Base-by-base conservation (phyloP, 352 stramenopile species). In the Pythium rhizo-oryzae region DNA sequence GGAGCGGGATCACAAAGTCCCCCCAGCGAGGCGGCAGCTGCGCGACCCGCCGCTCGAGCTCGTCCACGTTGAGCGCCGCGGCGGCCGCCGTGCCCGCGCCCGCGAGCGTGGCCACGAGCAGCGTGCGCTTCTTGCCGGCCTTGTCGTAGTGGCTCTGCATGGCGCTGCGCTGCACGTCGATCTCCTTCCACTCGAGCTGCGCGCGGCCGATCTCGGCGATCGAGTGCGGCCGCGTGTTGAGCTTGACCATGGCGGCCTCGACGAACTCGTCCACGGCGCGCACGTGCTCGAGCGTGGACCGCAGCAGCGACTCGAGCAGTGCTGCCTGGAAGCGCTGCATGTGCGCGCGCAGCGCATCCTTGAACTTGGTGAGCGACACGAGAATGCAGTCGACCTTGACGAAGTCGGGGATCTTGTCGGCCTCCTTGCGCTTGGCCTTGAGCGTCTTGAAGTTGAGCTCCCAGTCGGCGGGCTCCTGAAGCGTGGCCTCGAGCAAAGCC, bases 121-220 rank as follows among this genome's bases (percentile, higher is more conserved):
- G 71, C 8, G 73, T 73, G 19, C 94, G 96, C 66, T 97, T 93
- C 59, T 92, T 91, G 24, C 96, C 84, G n/a, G 89, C 90, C 30
- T 87, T 85, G 18, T 80, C 62, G 30, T 88, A 93, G 8, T 91
- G 74, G 11, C 67, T 51, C 15, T 94, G 75, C 33, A 96, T 78
- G 1, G 67, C 65, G 25, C 65, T 71, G 41, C 84, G 92, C 19
- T 82, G 68, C 5, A 72, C 75, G 5, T 97, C 87, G 21, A 98
- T 96, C 16, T 81, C 85, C 46, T 97, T 97, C 91, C 91, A 98
- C 69, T 98, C 90, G 30, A 89, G 35, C 68, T 96, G 97, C 30
- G 93, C 95, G 18, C 84, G 74, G 30, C 81, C 75, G 61, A 99
- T 98, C 62, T 99, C 94, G 25, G 97, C 83, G 46, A 99, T 97